These are phyloP conservation scores for Carex pumila DNA, from an alignment of 176 grass and related monocot species.

Conservation along the genomic window DNA sequence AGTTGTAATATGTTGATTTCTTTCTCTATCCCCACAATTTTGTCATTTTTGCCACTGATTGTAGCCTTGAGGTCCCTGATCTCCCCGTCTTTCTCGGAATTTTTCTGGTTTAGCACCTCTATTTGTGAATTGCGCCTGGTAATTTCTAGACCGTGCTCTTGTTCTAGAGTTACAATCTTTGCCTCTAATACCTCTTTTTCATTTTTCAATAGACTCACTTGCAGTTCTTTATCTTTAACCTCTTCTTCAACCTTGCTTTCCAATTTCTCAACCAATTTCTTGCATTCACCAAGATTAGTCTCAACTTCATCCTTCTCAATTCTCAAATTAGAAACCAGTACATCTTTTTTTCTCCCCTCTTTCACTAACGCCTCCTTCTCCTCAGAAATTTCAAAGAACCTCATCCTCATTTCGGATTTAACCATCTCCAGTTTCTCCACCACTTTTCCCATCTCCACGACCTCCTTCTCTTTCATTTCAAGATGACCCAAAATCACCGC, in stretches of 20 bases:
- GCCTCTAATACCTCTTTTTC: constrained; percentile 5
- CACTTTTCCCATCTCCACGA: constrained; percentile 2
- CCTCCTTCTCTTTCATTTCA: constrained; percentile 11
- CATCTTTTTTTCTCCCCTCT: constrained; percentile 17
- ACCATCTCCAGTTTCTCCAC: constrained; percentile 11
- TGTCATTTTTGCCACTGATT: neutral
- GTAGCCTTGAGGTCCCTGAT: constrained; percentile 20
- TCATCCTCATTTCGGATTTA: neutral
- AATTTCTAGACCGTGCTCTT: neutral
- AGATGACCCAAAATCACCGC: neutral
- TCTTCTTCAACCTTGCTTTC: constrained; percentile 10
- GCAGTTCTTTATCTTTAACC: constrained; percentile 8
- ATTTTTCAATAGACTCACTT: constrained; percentile 12
- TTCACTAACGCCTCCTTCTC: constrained; percentile 35
- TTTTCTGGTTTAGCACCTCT: constrained; percentile 25
- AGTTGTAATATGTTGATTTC: constrained; percentile 49
- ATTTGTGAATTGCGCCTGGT: constrained; percentile 12
- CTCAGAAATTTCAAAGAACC: neutral
- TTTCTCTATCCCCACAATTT: constrained; percentile 22
- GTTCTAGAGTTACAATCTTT: neutral
- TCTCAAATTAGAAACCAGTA: constrained; percentile 9
- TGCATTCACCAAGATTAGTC: constrained; percentile 22
- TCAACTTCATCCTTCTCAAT: constrained; percentile 14
- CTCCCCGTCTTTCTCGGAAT: constrained; percentile 3
- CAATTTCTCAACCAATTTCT: constrained; percentile 4